Conservation (phyloP, 257 asterid species). For the Nemophila menziesii region DNA sequence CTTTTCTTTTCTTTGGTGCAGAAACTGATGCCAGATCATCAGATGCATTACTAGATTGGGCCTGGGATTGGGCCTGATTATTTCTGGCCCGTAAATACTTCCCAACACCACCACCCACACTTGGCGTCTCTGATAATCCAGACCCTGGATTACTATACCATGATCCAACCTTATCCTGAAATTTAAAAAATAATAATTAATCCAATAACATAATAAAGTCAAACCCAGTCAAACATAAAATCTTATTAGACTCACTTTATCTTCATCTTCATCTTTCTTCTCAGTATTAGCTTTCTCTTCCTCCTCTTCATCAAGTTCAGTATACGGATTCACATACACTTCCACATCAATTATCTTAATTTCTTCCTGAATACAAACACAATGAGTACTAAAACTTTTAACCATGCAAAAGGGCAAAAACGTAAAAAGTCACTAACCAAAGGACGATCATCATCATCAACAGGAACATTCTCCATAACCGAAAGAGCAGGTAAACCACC, state of each 20-base stretch:
- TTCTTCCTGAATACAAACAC: conserved; percentile 57
- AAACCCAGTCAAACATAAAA: background rate
- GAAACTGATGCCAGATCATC: conserved; percentile 30
- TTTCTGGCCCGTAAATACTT: conserved; percentile 52
- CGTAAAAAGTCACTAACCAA: conserved; percentile 35
- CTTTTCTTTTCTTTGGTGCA: conserved; percentile 57
- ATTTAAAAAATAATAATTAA: conserved; percentile 3
- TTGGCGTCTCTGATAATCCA: conserved; percentile 32
- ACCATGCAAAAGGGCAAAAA: too few relatives aligned
- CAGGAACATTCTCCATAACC: conserved; percentile 76
- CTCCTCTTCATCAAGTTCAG: conserved; percentile 71
- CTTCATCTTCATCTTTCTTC: conserved; percentile 50
- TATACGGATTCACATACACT: conserved; percentile 72
- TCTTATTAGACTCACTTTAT: conserved; percentile 33
- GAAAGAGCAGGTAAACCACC: conserved; percentile 86
- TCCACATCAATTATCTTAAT: conserved; percentile 70
- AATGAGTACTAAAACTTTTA: too few relatives aligned
- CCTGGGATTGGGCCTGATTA: conserved; percentile 27
- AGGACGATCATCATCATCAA: conserved; percentile 77
- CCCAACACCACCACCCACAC: conserved; percentile 60
- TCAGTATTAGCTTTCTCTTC: conserved; percentile 44
- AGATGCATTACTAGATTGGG: conserved; percentile 25
- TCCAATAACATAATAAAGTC: background rate
- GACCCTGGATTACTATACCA: conserved; percentile 89
- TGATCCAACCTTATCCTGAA: conserved; percentile 85